Conservation (phyloP, 2,329 filamentous ascomycete species). For the Graphium sp. region DNA sequence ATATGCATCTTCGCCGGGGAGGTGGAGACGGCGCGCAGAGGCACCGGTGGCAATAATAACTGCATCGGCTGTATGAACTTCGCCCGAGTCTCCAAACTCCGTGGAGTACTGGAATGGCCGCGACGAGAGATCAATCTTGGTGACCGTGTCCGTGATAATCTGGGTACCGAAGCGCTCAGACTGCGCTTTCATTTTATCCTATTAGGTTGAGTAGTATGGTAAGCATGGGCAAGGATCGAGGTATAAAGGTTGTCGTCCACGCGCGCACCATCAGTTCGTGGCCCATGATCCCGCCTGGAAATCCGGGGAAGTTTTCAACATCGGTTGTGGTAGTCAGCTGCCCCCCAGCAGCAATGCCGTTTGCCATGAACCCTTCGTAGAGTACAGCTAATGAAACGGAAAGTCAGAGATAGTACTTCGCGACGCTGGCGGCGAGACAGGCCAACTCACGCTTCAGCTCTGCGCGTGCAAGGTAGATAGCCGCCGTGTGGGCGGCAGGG, state of each 20-base stretch:
- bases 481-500: slow-evolving; percentile 92
- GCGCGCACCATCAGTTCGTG: slow-evolving; percentile 60
- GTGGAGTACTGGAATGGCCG: slow-evolving; percentile 88
- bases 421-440: background rate
- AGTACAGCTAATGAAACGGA: slow-evolving; percentile 54
- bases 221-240: too few species aligned
- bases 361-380: slow-evolving; percentile 96
- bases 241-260: background rate
- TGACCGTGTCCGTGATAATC: slow-evolving; percentile 84
- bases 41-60: slow-evolving; percentile 93
- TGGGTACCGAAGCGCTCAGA: slow-evolving; percentile 84
- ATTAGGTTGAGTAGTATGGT: too few species aligned
- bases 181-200: slow-evolving; percentile 84
- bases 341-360: slow-evolving; percentile 87
- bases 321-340: slow-evolving; percentile 98
- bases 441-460: slow-evolving; percentile 60
- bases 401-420: background rate
- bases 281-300: slow-evolving; percentile 78
- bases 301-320: slow-evolving; percentile 95
- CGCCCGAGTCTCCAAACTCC: slow-evolving; percentile 67
- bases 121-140: slow-evolving; percentile 66
- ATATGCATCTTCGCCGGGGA: slow-evolving; percentile 83
- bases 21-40: slow-evolving; percentile 67
- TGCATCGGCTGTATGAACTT: slow-evolving; percentile 76
- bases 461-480: slow-evolving; percentile 87